Conservation (phyloP, 495 filamentous ascomycete species). For the Hypomontagnella monticulosa region DNA sequence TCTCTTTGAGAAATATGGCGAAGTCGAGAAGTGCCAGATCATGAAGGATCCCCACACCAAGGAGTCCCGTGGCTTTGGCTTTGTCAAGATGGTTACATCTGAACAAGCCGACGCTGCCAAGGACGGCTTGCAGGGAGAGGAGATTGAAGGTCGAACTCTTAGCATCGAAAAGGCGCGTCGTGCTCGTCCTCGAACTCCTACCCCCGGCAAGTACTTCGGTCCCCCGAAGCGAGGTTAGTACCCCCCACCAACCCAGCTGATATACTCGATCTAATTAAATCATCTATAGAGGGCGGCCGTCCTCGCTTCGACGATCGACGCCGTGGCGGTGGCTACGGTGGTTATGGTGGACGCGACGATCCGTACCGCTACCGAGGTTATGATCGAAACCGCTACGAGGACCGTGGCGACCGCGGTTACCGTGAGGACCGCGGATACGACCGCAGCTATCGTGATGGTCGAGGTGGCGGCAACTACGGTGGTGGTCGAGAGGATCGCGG, state of each 20-base stretch:
- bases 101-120: conserved; percentile 97
- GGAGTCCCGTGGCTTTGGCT: conserved; percentile 98
- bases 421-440: conserved; percentile 60
- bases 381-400: conserved; percentile 54
- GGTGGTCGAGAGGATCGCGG: conserved; percentile 43
- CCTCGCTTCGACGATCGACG: conserved; percentile 59
- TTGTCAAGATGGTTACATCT: conserved; percentile 96
- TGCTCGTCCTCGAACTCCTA: conserved; percentile 91
- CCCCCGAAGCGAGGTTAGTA: conserved; percentile 94
- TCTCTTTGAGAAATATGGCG: conserved; percentile 98
- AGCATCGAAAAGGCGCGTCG: conserved; percentile 99
- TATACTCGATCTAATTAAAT: conserved; percentile 8
- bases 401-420: conserved; percentile 56
- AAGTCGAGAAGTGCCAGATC: conserved; percentile 99
- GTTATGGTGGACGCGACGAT: conserved; percentile 63
- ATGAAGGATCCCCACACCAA: conserved; percentile 98
- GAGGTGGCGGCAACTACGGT: conserved; percentile 60
- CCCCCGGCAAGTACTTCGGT: conserved; percentile 98
- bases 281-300: conserved; percentile 21
- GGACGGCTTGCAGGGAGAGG: conserved; percentile 93
- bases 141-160: conserved; percentile 92
- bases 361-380: conserved; percentile 67
- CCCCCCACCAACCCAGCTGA: conserved; percentile 9
- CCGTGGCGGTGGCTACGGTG: conserved; percentile 62
- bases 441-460: conserved; percentile 62